Percentiles rank a stretch among this genome's conserved stretches.
These are phyloP conservation scores for Cucumis cinereus DNA, from an alignment of 306 rosid species.

Conservation along the genomic window DNA sequence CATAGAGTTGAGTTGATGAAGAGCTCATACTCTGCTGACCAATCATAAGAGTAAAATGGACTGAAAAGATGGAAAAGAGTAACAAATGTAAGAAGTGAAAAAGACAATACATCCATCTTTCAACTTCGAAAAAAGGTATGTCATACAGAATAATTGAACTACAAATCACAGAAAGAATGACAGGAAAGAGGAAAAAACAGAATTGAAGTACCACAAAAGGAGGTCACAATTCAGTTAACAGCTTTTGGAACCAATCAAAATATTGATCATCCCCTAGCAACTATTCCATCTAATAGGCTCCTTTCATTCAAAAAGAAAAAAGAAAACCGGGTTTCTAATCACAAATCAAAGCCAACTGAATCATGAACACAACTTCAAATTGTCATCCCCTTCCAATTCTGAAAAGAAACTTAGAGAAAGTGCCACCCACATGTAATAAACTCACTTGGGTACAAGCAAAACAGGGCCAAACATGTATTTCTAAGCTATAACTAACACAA, in stretches of 20 bases:
- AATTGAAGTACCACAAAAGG: background rate
- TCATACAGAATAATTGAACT: background rate
- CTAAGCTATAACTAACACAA: background rate
- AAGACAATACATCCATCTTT: background rate
- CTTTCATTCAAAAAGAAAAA: background rate
- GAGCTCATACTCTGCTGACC: constrained; percentile 40
- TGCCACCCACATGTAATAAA: background rate
- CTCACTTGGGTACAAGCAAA: background rate
- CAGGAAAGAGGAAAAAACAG: background rate
- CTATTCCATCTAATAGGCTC: background rate
- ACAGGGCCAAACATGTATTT: background rate
- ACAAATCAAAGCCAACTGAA: background rate
- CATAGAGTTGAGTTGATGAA: constrained; percentile 39
- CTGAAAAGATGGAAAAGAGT: background rate
- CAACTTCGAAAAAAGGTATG: background rate
- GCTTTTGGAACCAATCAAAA: background rate
- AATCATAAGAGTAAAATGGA: constrained; percentile 5
- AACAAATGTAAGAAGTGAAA: background rate
- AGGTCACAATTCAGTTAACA: background rate
- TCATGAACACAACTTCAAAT: background rate
- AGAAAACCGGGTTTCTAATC: background rate
- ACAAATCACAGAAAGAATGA: background rate
- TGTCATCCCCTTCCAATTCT: background rate
- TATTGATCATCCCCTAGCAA: background rate
- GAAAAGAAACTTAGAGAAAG: background rate